Evolutionary conservation across 2,329 filamentous ascomycete genomes (phyloP), one percentile per base, ranked within the genome.

Genomic region (Diplodia seriata): DNA sequence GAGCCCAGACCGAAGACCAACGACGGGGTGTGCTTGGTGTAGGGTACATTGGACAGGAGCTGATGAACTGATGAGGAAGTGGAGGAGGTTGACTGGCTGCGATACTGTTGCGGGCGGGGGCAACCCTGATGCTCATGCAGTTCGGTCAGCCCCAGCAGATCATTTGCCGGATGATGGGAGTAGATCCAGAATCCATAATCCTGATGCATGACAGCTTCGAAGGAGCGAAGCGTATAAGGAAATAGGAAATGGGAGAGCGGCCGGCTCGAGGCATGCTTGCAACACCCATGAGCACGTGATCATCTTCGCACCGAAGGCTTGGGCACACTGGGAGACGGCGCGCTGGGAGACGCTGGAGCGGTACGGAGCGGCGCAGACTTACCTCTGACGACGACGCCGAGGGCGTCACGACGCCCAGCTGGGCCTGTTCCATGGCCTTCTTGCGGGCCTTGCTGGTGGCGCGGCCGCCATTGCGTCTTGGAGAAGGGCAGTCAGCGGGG

Each of bases 1-100:
- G 89, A 89, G 15, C 90, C 91, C 70, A 93, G 88, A n/a, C 91
- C 91, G 75, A 94, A 94, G 67, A 93, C 90, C 71, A 92, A 92
- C 67, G 89, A 91, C 1, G 89, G 89, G 7, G 88, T 88, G 11
- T 89, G 87, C 51, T 87, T 84, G 0, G 90, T 90, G 74, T 90
- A 91, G 0, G 91, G 90, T 2, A 93, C 85, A 73, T 92, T 89
- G 62, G 90, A 92, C 55, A 93, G 82, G 12, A 93, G 82, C 23
- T 80, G 84, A 2, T 85, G 82, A 20, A 67, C 56, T 20, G 83
- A 83, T 14, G 80, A 82, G 2, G 77, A 77, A 2, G 76, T 72
- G 7, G 79, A 81, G 14, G 79, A 81, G 20, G 76, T 70, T 0
- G 70, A 72, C 15, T 54, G 59, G 53, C 71, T 69, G 33, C 69